phyloP scores from a whole-genome alignment of 495 filamentous ascomycete genomes.

The Neurospora sp. region DNA sequence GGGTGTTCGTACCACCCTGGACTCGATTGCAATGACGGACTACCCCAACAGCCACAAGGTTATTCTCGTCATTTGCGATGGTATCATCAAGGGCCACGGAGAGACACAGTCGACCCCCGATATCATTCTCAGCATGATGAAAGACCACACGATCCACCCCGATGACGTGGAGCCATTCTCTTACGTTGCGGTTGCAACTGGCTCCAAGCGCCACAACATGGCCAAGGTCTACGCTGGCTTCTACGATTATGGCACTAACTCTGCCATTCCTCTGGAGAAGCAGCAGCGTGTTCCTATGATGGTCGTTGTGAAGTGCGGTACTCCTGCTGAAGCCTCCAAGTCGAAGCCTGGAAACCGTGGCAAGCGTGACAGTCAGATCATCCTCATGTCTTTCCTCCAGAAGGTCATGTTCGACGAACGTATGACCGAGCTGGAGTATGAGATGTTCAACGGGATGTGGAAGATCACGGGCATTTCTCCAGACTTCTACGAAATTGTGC shows the following conservation, averaged over 20 bases:
- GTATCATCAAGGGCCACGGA: slow-evolving; percentile 93
- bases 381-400: slow-evolving; percentile 98
- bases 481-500: slow-evolving; percentile 92
- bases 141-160: slow-evolving; percentile 68
- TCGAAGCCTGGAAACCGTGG: slow-evolving; percentile 93
- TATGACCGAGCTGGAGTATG: slow-evolving; percentile 99
- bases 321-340: slow-evolving; percentile 68
- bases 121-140: slow-evolving; percentile 87
- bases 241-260: slow-evolving; percentile 87
- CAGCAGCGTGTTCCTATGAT: slow-evolving; percentile 99
- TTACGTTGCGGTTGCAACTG: slow-evolving; percentile 93
- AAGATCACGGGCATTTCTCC: slow-evolving; percentile 95
- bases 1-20: slow-evolving; percentile 84
- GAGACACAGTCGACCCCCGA: slow-evolving; percentile 85
- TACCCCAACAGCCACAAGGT: slow-evolving; percentile 98
- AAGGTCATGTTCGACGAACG: slow-evolving; percentile 99
- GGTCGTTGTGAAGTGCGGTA: slow-evolving; percentile 91
- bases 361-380: slow-evolving; percentile 97
- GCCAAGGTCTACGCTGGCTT: slow-evolving; percentile 96
- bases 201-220: slow-evolving; percentile 98
- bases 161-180: slow-evolving; percentile 81
- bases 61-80: slow-evolving; percentile 93
- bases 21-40: slow-evolving; percentile 95
- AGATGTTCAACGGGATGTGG: slow-evolving; percentile 99
- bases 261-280: slow-evolving; percentile 69